Evolutionary conservation across 345 rosid genomes (phyloP), one percentile per base, ranked within the genome.

Genomic region (Aquilaria yunnanensis): DNA sequence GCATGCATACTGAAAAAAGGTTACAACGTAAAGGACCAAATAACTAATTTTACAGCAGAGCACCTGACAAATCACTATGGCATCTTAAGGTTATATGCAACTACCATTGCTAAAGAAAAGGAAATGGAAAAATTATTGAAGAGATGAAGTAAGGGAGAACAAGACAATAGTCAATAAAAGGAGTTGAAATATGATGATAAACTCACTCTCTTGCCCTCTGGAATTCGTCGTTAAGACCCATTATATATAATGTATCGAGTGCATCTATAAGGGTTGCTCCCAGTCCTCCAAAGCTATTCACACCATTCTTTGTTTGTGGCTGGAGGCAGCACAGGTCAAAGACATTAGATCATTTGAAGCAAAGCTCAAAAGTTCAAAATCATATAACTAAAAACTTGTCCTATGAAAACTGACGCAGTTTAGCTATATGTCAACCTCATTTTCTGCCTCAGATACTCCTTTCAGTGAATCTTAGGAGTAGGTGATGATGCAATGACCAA

Each of bases 251-350:
- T 29, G 97, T 88, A 76, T 88, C 99, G 51, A 94, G 92, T 66
- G 88, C 64, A 72, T 88, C 94, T 66, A 94, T 53, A 54, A 94
- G 76, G 54, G 99, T 88, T 74, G 96, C 99, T 70, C 99, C 99
- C 56, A 95, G 97, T 47, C 98, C 97, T 70, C 99, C 99, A 73
- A 95, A 95, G 84, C 94, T 91, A 74, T 95, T 77, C 62, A 83
- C 75, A 48, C 98, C 99, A 78, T 78, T 81, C 86, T 77, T 85
- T 47, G 96, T 63, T 52, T 85, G 97, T 14, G 98, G 99, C 98
- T 91, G 82, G 54, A 55, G 6, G 37, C 3, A 14, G 45, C 23
- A 54, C 30, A 37, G 14, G n/a, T 8, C 23, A 55, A 5, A 11
- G 2, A 3, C 32, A 16, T 11, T 33, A n/a, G 23, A 51, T 34